These are phyloP conservation scores for Pseudogymnoascus sp. DNA, from an alignment of 2,329 filamentous ascomycete species.

Conservation along the genomic window DNA sequence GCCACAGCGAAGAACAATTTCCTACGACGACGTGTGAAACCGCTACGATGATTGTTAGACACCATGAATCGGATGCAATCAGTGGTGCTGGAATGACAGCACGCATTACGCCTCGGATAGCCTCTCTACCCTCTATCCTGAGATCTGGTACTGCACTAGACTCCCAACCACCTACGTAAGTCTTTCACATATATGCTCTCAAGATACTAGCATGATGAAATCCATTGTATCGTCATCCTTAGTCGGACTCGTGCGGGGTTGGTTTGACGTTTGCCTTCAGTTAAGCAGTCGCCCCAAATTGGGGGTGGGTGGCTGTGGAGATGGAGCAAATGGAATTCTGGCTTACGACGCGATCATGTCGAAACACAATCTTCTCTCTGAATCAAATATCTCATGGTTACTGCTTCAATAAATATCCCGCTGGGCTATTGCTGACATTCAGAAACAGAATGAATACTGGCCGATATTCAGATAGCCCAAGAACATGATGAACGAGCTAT, in stretches of 20 bases:
- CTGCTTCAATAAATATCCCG: not conserved
- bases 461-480: not conserved
- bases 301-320: slow-evolving; percentile 13
- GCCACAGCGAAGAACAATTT: slow-evolving; percentile 38
- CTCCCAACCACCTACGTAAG: not conserved
- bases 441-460: not conserved
- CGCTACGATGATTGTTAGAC: not conserved
- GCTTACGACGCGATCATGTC: slow-evolving; percentile 34
- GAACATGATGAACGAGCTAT: not conserved
- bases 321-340: slow-evolving; percentile 21
- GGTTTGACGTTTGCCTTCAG: slow-evolving; percentile 16
- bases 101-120: not conserved
- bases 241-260: slow-evolving; percentile 57
- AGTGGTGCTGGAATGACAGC: not conserved
- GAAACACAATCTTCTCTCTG: slow-evolving; percentile 49
- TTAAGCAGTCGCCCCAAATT: slow-evolving; percentile 18
- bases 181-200: not conserved
- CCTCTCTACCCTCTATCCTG: not conserved
- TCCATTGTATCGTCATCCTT: slow-evolving; percentile 90
- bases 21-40: slow-evolving; percentile 39
- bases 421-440: not conserved
- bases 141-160: not conserved
- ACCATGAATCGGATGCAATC: not conserved
- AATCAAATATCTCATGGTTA: slow-evolving; percentile 19
- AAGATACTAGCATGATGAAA: slow-evolving; percentile 64